Conservation (phyloP, 2,329 filamentous ascomycete species). For the Curvularia sp. region DNA sequence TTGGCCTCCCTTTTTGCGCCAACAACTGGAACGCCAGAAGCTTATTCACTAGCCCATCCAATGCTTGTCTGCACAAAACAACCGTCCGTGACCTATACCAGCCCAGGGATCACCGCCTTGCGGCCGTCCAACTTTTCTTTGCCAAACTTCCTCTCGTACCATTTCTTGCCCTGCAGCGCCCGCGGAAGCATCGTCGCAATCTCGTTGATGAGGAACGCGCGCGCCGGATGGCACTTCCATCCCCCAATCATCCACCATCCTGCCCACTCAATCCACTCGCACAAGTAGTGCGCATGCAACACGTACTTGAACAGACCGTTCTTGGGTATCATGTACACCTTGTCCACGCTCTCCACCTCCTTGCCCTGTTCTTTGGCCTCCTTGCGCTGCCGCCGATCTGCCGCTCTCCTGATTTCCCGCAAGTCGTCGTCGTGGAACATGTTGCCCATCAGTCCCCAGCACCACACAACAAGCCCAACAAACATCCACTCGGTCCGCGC, state of each 20-base stretch:
- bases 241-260: conserved; percentile 82
- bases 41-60: conserved; percentile 7
- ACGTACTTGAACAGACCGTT: conserved; percentile 83
- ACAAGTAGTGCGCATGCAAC: conserved; percentile 92
- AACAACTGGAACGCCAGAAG: neutral
- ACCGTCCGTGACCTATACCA: conserved; percentile 52
- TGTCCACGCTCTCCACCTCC: conserved; percentile 66
- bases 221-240: conserved; percentile 73
- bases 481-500: conserved; percentile 57
- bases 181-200: conserved; percentile 88
- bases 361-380: conserved; percentile 56
- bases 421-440: conserved; percentile 90
- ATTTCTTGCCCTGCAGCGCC: conserved; percentile 78
- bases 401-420: conserved; percentile 80
- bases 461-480: conserved; percentile 77
- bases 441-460: conserved; percentile 77
- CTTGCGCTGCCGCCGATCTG: conserved; percentile 65
- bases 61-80: neutral
- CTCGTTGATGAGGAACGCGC: conserved; percentile 86
- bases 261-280: conserved; percentile 95
- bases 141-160: conserved; percentile 91
- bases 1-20: neutral
- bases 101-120: conserved; percentile 74
- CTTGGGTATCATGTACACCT: conserved; percentile 86
- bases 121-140: conserved; percentile 76